Evolutionary conservation across 1,284 basidiomycete species (phyloP).

Genomic region (Ustilago curta): DNA sequence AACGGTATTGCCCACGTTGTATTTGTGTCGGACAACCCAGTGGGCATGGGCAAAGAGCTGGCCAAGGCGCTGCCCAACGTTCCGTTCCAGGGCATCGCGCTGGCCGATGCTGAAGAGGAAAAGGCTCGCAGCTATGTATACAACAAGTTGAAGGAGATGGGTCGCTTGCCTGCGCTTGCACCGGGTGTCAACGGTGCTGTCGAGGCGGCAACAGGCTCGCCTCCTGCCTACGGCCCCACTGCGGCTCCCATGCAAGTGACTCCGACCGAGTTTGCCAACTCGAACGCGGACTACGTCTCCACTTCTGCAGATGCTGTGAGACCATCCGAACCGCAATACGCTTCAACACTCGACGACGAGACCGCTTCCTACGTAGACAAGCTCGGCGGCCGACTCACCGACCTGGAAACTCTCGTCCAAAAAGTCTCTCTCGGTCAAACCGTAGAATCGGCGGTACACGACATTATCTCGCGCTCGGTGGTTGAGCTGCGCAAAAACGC

Average conservation of each 20-base stretch:
- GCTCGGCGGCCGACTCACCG: conserved; percentile 64
- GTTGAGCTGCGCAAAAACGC: conserved; percentile 88
- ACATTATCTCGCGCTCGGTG: conserved; percentile 77
- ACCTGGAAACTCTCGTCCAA: conserved; percentile 62
- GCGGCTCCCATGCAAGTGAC: conserved; percentile 5
- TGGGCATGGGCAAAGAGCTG: conserved; percentile 81
- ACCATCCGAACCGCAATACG: conserved; percentile 16
- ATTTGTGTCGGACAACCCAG: conserved; percentile 88
- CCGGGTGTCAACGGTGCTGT: not conserved
- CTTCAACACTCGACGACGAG: conserved; percentile 35
- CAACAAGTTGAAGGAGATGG: conserved; percentile 79
- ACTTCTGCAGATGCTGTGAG: not conserved
- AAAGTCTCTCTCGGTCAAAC: conserved; percentile 60
- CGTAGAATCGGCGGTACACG: conserved; percentile 55
- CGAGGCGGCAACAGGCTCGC: not conserved
- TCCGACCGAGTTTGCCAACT: conserved; percentile 5
- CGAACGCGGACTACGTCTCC: conserved; percentile 4
- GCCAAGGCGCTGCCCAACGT: conserved; percentile 88
- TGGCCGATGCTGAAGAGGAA: conserved; percentile 80
- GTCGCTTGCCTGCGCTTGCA: conserved; percentile 55
- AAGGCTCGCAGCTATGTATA: conserved; percentile 85
- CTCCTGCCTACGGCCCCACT: conserved; percentile 10
- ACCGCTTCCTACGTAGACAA: conserved; percentile 62
- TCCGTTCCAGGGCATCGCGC: conserved; percentile 75
- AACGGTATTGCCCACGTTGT: conserved; percentile 86